Evolutionary conservation across 2,329 filamentous ascomycete genomes (phyloP).

Genomic region (Sporothrix sp.): DNA sequence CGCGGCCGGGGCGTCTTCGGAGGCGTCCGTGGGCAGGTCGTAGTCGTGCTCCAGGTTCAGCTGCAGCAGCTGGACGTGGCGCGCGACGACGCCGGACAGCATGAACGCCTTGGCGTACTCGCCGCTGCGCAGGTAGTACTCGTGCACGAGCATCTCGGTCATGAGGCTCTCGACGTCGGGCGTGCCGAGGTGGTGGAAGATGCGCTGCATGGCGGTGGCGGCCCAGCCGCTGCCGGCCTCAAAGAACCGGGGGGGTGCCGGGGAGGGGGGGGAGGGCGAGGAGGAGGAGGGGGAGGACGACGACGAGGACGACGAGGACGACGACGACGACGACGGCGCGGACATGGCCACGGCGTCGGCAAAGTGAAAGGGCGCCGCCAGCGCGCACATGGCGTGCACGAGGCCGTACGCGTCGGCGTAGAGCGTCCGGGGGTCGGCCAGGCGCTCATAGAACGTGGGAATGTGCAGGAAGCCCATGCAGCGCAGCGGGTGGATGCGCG

Average conservation of each 20-base stretch:
- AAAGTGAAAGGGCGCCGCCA: conserved; percentile 12
- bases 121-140: conserved; percentile 12
- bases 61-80: conserved; percentile 14
- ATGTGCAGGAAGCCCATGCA: conserved; percentile 21
- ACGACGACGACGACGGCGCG: not conserved
- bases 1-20: no score
- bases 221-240: conserved; percentile 13
- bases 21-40: conserved; percentile 1
- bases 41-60: conserved; percentile 13
- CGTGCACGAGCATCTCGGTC: conserved; percentile 14
- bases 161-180: conserved; percentile 12
- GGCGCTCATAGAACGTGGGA: conserved; percentile 17
- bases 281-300: not conserved
- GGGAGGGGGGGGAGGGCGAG: not conserved
- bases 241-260: not conserved
- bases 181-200: conserved; percentile 12
- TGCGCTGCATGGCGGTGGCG: conserved; percentile 7
- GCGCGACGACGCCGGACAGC: conserved; percentile 11
- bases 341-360: not conserved
- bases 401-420: conserved; percentile 10
- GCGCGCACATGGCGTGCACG: conserved; percentile 12
- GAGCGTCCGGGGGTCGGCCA: conserved; percentile 8
- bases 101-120: conserved; percentile 15
- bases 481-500: conserved; percentile 18
- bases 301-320: not conserved